A percentile compares a stretch with the other conserved stretches of the same genome.
phyloP scores from a whole-genome alignment of 192 early-diverging fungal species.

The Mortierella hygrophila region DNA sequence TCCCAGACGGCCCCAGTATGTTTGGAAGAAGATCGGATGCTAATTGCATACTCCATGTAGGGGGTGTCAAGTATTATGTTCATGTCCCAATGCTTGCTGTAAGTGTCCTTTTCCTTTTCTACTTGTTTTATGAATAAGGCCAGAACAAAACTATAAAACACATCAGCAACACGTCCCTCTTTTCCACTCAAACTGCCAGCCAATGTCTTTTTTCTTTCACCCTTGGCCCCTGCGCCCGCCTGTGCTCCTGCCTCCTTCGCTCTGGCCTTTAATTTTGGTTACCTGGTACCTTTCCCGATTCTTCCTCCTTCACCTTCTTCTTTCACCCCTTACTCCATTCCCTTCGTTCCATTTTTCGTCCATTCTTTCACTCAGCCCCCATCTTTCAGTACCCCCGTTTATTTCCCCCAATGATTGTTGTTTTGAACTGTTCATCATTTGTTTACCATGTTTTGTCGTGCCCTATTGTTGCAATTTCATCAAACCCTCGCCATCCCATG shows the following conservation, averaged over 20 bases:
- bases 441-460: no score
- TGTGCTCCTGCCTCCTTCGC: neutral
- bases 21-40: conserved; percentile 14
- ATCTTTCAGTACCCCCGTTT: no score
- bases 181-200: neutral
- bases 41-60: conserved; percentile 14
- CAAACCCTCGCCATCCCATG: no score
- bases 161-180: neutral
- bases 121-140: neutral
- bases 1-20: neutral
- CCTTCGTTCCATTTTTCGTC: neutral
- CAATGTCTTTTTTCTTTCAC: neutral
- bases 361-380: neutral
- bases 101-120: neutral
- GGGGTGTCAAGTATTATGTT: neutral
- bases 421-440: no score
- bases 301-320: neutral
- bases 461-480: no score
- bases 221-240: neutral
- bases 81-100: conserved; percentile 22
- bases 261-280: neutral
- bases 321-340: neutral
- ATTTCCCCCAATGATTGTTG: no score
- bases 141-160: neutral
- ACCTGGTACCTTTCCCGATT: no score